Conservation (phyloP, 768 basidiomycete species). For the Pholiota molesta region DNA sequence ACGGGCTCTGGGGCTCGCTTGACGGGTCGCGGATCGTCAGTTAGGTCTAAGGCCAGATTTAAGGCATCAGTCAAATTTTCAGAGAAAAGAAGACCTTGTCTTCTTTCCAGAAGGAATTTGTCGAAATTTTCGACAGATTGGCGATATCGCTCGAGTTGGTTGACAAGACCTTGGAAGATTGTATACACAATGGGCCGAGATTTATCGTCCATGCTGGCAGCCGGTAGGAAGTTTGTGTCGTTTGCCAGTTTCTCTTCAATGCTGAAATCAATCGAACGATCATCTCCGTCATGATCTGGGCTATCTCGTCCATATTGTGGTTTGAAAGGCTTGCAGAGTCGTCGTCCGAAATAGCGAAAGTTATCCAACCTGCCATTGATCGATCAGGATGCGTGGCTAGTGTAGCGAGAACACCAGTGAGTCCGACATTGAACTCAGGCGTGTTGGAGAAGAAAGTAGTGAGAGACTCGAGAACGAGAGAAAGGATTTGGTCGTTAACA, state of each 20-base stretch:
- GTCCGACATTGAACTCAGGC: constrained; percentile 84
- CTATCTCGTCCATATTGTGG: constrained; percentile 13
- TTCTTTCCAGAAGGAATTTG: constrained; percentile 78
- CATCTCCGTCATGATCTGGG: constrained; percentile 64
- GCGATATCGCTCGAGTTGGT: constrained; percentile 83
- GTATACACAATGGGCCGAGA: constrained; percentile 81
- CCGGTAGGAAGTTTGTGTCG: constrained; percentile 61
- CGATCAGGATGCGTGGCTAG: constrained; percentile 86
- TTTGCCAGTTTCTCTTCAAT: constrained; percentile 68
- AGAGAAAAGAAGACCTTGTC: constrained; percentile 87
- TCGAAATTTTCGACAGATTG: constrained; percentile 79
- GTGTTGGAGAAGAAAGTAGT: constrained; percentile 83
- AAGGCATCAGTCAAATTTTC: constrained; percentile 93
- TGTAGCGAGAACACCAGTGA: constrained; percentile 81
- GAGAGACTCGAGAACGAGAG: constrained; percentile 68
- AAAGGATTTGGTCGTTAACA: constrained; percentile 76
- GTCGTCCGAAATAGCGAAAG: constrained; percentile 57
- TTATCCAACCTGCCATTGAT: constrained; percentile 87
- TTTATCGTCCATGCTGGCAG: constrained; percentile 68
- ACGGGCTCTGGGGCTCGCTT: constrained; percentile 30
- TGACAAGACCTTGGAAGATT: constrained; percentile 78
- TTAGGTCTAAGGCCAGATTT: constrained; percentile 68
- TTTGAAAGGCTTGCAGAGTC: constrained; percentile 11
- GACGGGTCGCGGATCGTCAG: constrained; percentile 42
- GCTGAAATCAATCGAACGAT: constrained; percentile 77